Conservation (phyloP, 2,329 filamentous ascomycete genomes). For the Fusarium pseudonygamai region DNA sequence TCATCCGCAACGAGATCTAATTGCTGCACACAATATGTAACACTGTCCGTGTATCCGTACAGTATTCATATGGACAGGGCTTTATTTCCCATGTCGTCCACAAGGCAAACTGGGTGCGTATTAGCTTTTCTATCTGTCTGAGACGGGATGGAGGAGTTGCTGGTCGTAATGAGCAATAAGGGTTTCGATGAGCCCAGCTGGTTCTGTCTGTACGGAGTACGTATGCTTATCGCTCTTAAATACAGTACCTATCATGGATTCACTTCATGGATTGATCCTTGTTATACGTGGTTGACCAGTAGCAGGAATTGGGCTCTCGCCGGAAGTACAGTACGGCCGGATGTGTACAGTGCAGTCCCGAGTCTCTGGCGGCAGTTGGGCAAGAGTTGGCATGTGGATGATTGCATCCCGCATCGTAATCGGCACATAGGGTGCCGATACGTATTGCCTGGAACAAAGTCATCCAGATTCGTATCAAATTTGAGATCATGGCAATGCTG, state of each 20-base stretch:
- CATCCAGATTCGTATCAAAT: not conserved
- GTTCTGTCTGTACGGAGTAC: not conserved
- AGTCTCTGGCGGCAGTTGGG: slow-evolving; percentile 26
- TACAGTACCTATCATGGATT: not conserved
- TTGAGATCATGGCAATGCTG: not conserved
- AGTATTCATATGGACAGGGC: not conserved
- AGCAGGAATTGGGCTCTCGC: slow-evolving; percentile 36
- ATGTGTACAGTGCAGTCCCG: slow-evolving; percentile 7
- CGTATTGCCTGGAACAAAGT: not conserved
- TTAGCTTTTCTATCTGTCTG: slow-evolving; percentile 20
- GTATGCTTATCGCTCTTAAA: not conserved
- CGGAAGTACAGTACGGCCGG: not conserved
- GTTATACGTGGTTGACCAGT: slow-evolving; percentile 7
- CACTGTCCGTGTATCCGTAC: not conserved
- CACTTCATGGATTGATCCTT: not conserved
- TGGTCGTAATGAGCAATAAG: slow-evolving; percentile 13
- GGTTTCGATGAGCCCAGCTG: slow-evolving; percentile 13
- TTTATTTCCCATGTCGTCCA: slow-evolving; percentile 9
- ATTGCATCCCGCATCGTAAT: slow-evolving; percentile 29
- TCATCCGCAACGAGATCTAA: slow-evolving; percentile 2
- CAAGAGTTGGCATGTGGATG: slow-evolving; percentile 37
- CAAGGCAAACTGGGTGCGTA: slow-evolving; percentile 13
- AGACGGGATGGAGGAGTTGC: not conserved
- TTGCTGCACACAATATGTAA: not conserved
- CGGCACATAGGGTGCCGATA: slow-evolving; percentile 6